These are phyloP conservation scores for Phyllosticta citribraziliensis DNA, from an alignment of 2,329 filamentous ascomycete genomes.

Conservation along the genomic window DNA sequence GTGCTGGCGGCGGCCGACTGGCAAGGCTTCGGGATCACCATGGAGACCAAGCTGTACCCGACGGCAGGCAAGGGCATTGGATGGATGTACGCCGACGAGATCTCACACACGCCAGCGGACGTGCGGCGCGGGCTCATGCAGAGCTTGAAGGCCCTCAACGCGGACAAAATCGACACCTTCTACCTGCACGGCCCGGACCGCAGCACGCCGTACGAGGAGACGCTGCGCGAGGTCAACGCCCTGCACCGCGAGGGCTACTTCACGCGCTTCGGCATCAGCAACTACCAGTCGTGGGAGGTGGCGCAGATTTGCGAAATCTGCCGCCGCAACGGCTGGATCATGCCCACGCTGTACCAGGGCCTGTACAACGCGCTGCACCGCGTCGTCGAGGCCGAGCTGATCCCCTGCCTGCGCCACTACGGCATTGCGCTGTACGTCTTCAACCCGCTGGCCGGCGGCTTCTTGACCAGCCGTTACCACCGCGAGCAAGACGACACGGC, in stretches of 20 bases:
- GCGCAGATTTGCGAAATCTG: slow-evolving; percentile 39
- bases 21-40: slow-evolving; percentile 28
- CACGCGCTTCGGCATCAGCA: slow-evolving; percentile 35
- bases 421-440: slow-evolving; percentile 37
- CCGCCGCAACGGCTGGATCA: slow-evolving; percentile 30
- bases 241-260: slow-evolving; percentile 39
- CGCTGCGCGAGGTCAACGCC: slow-evolving; percentile 36
- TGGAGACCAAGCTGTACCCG: slow-evolving; percentile 37
- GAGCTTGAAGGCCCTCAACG: slow-evolving; percentile 30
- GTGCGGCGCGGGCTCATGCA: slow-evolving; percentile 25
- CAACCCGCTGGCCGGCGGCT: slow-evolving; percentile 23
- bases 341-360: slow-evolving; percentile 39
- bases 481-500: slow-evolving; percentile 17
- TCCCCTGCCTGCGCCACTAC: slow-evolving; percentile 33
- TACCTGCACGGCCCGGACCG: slow-evolving; percentile 44
- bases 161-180: slow-evolving; percentile 36
- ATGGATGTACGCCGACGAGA: slow-evolving; percentile 9
- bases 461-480: slow-evolving; percentile 27
- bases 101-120: slow-evolving; percentile 15
- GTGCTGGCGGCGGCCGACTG: slow-evolving; percentile 32
- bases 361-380: slow-evolving; percentile 37
- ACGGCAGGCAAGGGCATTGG: slow-evolving; percentile 15
- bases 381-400: slow-evolving; percentile 32
- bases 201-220: slow-evolving; percentile 35
- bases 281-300: slow-evolving; percentile 39